A percentile compares a stretch with the other conserved stretches of the same genome.
Evolutionary conservation across 139 green algal species (phyloP).

Genomic region (Yamagishiella unicocca): DNA sequence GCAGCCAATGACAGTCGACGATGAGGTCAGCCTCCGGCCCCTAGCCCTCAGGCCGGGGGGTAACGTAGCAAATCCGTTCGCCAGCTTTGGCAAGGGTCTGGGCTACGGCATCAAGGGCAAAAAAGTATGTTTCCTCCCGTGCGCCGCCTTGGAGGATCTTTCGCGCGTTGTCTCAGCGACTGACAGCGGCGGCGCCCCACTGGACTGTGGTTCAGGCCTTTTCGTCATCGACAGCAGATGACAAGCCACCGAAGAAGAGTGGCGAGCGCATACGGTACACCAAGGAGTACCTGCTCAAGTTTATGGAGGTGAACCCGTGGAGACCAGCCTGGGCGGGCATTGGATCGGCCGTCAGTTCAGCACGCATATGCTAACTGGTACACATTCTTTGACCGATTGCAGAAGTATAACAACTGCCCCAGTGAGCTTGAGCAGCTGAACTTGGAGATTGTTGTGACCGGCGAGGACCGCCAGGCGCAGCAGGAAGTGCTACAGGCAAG

Average conservation of each 20-base stretch:
- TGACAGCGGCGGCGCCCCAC: background rate
- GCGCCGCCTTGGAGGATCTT: slow-evolving; percentile 27
- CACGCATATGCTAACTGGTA: background rate
- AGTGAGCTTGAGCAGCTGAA: slow-evolving; percentile 73
- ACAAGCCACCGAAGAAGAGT: slow-evolving; percentile 68
- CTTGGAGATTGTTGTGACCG: slow-evolving; percentile 72
- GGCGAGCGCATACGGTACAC: slow-evolving; percentile 74
- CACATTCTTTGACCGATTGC: slow-evolving; percentile 4
- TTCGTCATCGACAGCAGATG: slow-evolving; percentile 30
- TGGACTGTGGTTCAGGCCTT: background rate
- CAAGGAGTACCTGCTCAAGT: slow-evolving; percentile 82
- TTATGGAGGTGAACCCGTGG: slow-evolving; percentile 73
- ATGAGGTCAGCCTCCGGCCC: slow-evolving; percentile 61
- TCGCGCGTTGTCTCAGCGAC: slow-evolving; percentile 21
- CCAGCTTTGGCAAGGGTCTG: slow-evolving; percentile 78
- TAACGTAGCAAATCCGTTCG: slow-evolving; percentile 78
- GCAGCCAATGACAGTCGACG: slow-evolving; percentile 40
- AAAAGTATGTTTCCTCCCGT: slow-evolving; percentile 58
- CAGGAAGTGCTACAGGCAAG: slow-evolving; percentile 53
- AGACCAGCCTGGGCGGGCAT: too few relatives aligned
- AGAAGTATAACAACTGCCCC: slow-evolving; percentile 75
- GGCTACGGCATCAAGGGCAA: slow-evolving; percentile 69
- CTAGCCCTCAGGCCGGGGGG: slow-evolving; percentile 69
- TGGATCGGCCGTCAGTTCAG: too few relatives aligned
- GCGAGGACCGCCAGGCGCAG: slow-evolving; percentile 71